Evolutionary conservation across 176 grass and related monocot species (phyloP), one percentile per base, ranked within the genome.

Genomic region (Triticum urartu): DNA sequence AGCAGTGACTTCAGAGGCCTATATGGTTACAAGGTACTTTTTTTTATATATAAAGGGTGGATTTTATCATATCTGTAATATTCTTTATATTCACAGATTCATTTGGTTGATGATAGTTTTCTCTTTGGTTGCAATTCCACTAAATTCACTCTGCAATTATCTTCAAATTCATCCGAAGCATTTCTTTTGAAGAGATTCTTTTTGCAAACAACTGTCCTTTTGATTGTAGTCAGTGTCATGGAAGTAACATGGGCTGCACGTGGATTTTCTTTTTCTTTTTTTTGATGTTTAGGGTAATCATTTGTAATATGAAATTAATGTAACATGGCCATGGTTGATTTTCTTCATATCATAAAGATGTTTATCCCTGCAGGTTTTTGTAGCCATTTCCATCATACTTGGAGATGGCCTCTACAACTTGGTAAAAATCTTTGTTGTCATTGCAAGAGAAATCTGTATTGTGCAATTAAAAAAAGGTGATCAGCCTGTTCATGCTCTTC

Each of bases 391-490:
- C 70, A 64, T 90, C 79, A 90, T 90, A 86, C 88, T 90, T 72
- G 88, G 88, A 78, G 88, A 90, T 86, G 88, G 88, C 11, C 64
- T 90, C n/a, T 90, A 90, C 24, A 90, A 90, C 72, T 86, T 90
- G 30, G n/a, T 86, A 64, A 90, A 90, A n/a, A 78, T 86, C 28
- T 64, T 90, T 54, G 1, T 86, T 22, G 4, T 78, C 22, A 82
- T 86, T 28, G 30, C 39, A 77, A 86, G 72, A 58, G 84, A 64
- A 71, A 54, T 86, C 5, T 82, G 50, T 24, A 78, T 17, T 11
- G 11, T 3, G 28, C 79, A 78, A 20, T 64, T 54, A 1, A 90
- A 78, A 63, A 28, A 82, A 63, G 3, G 2, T 52, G 78, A 62
- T 11, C 32, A 63, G 38, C 88, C 38, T 38, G 21, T 78, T 90